phyloP scores from a whole-genome alignment of 2,329 filamentous ascomycete genomes.

The Pleomassaria siparia region DNA sequence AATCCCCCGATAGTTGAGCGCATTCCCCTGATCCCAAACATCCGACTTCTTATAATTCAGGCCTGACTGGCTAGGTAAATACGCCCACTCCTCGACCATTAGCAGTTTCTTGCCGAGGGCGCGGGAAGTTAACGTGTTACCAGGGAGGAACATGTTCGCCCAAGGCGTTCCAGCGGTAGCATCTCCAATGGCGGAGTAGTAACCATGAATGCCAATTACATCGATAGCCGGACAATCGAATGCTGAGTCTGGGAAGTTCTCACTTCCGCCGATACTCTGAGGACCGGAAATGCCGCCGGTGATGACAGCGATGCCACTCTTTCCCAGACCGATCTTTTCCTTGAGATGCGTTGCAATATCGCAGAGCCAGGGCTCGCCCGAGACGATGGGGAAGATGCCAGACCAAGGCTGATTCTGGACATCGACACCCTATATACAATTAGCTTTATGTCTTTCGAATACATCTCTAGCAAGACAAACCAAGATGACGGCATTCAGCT shows the following conservation, averaged over 20 bases:
- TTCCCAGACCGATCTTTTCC: conserved; percentile 27
- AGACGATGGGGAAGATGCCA: conserved; percentile 37
- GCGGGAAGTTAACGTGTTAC: conserved; percentile 35
- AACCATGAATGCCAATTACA: conserved; percentile 39
- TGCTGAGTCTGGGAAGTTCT: conserved; percentile 37
- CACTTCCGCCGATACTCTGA: conserved; percentile 21
- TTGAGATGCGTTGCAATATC: conserved; percentile 38
- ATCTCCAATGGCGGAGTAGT: conserved; percentile 24
- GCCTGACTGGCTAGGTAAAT: conserved; percentile 26
- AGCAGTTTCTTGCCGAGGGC: conserved; percentile 32
- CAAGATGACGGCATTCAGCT: conserved; percentile 34
- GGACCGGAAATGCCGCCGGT: conserved; percentile 38
- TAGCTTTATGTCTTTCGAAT: background rate
- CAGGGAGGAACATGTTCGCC: conserved; percentile 38
- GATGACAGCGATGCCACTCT: conserved; percentile 36
- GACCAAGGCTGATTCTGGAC: conserved; percentile 39
- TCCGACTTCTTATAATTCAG: conserved; percentile 35
- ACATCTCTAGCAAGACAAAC: conserved; percentile 16
- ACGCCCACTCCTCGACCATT: conserved; percentile 39
- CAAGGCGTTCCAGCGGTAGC: conserved; percentile 35
- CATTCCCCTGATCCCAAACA: conserved; percentile 39
- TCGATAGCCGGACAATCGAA: conserved; percentile 37
- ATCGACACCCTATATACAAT: conserved; percentile 32
- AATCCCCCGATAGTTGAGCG: conserved; percentile 38
- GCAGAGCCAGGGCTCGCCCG: conserved; percentile 39